These are phyloP conservation scores for Endoconidiophora laricicola DNA, from an alignment of 2,329 filamentous ascomycete species.

Conservation along the genomic window DNA sequence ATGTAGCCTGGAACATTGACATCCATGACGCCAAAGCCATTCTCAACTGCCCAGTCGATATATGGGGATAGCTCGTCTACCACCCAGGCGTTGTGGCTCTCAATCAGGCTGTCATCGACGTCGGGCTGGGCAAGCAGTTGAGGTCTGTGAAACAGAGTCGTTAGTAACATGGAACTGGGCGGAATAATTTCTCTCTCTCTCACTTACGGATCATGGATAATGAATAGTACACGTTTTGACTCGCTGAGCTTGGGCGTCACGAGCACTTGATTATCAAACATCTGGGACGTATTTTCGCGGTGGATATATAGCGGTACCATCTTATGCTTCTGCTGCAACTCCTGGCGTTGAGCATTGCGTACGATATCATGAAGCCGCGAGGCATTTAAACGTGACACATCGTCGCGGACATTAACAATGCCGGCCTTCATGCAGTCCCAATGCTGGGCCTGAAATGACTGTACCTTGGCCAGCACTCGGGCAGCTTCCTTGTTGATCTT, in stretches of 20 bases:
- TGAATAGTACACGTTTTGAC: conserved; percentile 55
- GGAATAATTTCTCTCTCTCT: not conserved
- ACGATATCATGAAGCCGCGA: conserved; percentile 65
- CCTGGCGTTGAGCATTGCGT: conserved; percentile 56
- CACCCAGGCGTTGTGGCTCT: conserved; percentile 75
- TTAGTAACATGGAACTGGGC: not conserved
- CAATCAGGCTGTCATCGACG: conserved; percentile 52
- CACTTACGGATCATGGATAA: conserved; percentile 78
- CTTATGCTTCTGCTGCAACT: conserved; percentile 51
- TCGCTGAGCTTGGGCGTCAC: conserved; percentile 56
- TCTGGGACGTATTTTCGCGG: conserved; percentile 52
- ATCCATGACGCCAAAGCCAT: conserved; percentile 73
- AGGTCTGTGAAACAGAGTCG: conserved; percentile 31
- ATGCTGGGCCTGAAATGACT: conserved; percentile 47
- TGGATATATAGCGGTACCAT: conserved; percentile 74
- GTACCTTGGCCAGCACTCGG: conserved; percentile 39
- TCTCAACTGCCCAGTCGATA: conserved; percentile 64
- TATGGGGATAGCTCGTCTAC: conserved; percentile 73
- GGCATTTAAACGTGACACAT: conserved; percentile 34
- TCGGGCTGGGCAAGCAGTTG: conserved; percentile 52
- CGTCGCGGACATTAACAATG: conserved; percentile 36
- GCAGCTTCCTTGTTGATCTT: conserved; percentile 41
- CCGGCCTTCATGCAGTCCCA: conserved; percentile 79
- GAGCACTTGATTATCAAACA: conserved; percentile 74
- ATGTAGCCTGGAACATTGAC: conserved; percentile 75